phyloP scores from a whole-genome alignment of 768 basidiomycete species.

The Pisolithus microcarpus region DNA sequence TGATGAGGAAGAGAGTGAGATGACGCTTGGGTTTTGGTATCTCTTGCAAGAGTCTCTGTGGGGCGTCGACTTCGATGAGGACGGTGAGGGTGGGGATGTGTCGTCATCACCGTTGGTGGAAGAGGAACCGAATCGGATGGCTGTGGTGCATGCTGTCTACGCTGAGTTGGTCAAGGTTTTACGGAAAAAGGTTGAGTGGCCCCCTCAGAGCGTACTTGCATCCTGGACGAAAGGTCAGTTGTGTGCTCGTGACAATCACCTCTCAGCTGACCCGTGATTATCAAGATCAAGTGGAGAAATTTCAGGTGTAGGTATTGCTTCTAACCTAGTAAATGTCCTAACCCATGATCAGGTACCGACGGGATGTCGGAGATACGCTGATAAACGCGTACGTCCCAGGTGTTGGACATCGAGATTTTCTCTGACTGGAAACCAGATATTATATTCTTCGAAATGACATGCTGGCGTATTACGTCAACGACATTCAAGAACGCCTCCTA shows the following conservation, averaged over 20 bases:
- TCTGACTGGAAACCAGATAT: constrained; percentile 43
- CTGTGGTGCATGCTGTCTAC: constrained; percentile 69
- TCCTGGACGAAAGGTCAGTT: constrained; percentile 66
- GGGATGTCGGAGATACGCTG: constrained; percentile 82
- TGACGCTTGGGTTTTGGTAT: constrained; percentile 86
- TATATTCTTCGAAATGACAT: constrained; percentile 84
- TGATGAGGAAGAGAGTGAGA: constrained; percentile 85
- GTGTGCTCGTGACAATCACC: not conserved
- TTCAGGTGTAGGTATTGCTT: constrained; percentile 53
- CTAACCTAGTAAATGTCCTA: not conserved
- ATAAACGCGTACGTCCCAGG: constrained; percentile 67
- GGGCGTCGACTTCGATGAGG: constrained; percentile 48
- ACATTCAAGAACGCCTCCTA: constrained; percentile 50
- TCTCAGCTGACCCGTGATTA: constrained; percentile 3
- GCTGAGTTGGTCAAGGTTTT: constrained; percentile 67
- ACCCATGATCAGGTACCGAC: constrained; percentile 52
- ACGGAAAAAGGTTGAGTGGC: constrained; percentile 71
- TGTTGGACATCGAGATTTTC: not conserved
- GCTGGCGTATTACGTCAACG: constrained; percentile 61
- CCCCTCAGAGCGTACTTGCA: constrained; percentile 34
- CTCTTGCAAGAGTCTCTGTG: constrained; percentile 83
- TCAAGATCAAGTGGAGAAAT: constrained; percentile 74
- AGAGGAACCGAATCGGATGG: constrained; percentile 36
- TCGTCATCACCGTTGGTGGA: constrained; percentile 10
- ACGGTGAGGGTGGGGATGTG: constrained; percentile 21